phyloP scores from a whole-genome alignment of 2,329 filamentous ascomycete species.

The Rutstroemia sp. region DNA sequence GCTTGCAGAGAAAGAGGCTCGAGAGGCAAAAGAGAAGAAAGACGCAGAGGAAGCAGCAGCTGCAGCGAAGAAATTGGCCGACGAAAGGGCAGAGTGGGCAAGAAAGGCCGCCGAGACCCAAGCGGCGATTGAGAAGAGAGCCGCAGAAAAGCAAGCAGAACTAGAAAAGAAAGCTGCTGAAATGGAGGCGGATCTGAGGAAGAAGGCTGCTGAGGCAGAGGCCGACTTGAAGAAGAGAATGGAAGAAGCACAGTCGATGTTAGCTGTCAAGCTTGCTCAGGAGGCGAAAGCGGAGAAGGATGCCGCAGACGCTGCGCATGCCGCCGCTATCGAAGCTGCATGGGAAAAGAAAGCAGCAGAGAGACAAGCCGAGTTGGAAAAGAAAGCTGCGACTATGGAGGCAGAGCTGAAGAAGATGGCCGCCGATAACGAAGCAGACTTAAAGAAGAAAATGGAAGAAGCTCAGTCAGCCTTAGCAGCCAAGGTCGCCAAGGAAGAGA shows the following conservation, averaged over 20 bases:
- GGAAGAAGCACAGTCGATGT: conserved; percentile 13
- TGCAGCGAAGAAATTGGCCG: conserved; percentile 37
- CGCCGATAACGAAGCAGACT: conserved; percentile 14
- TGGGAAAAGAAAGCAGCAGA: conserved; percentile 18
- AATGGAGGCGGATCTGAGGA: conserved; percentile 8
- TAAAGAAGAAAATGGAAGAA: conserved; percentile 10
- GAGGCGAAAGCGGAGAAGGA: conserved; percentile 18
- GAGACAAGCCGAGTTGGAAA: conserved; percentile 19
- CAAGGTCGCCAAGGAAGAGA: conserved; percentile 13
- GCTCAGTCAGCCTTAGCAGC: conserved; percentile 5
- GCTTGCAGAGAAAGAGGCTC: conserved; percentile 34
- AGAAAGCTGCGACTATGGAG: conserved; percentile 32
- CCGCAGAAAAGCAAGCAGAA: conserved; percentile 3
- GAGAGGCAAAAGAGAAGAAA: conserved; percentile 25
- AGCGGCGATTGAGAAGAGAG: conserved; percentile 18
- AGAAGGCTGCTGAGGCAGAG: conserved; percentile 16
- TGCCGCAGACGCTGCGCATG: conserved; percentile 4
- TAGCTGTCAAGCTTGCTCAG: conserved; percentile 2
- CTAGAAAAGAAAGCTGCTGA: conserved; percentile 1
- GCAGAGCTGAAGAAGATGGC: conserved; percentile 30
- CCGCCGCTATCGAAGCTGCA: conserved; percentile 11
- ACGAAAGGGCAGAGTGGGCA: conserved; percentile 37
- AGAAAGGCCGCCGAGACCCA: conserved; percentile 36
- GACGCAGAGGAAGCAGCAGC: conserved; percentile 29
- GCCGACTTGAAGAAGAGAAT: conserved; percentile 15